Evolutionary conservation across 1,284 basidiomycete species (phyloP).

Genomic region (Ceratobasidium papillatum): DNA sequence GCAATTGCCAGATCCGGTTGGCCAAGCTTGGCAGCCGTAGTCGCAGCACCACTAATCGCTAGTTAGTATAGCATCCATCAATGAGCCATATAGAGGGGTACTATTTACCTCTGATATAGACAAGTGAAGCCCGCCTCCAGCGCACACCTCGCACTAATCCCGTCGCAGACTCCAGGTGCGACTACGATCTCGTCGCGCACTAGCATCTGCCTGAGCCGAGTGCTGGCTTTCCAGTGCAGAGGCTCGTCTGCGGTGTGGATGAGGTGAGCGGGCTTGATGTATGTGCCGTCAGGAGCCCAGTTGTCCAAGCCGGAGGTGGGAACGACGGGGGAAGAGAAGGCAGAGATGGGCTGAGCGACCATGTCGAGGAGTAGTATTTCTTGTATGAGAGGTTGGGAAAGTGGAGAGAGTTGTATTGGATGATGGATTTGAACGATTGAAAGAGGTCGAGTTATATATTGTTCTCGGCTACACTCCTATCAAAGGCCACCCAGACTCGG

Average conservation of each 20-base stretch:
- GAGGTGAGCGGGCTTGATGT: conserved; percentile 26
- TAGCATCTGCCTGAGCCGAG: conserved; percentile 77
- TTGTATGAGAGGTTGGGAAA: neutral
- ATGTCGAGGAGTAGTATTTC: neutral
- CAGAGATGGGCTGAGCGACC: conserved; percentile 27
- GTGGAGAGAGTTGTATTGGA: neutral
- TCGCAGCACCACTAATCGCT: conserved; percentile 77
- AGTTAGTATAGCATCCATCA: no score
- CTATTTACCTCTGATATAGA: conserved; percentile 67
- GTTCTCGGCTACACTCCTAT: no score
- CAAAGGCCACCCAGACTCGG: no score
- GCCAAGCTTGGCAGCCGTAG: no score
- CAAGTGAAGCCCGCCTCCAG: conserved; percentile 79
- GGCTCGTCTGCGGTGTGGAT: conserved; percentile 49
- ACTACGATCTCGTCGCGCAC: conserved; percentile 79
- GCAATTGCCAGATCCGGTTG: conserved; percentile 82
- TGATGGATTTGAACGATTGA: neutral
- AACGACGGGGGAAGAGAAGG: neutral
- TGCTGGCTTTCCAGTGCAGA: conserved; percentile 71
- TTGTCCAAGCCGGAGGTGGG: neutral
- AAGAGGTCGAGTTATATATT: neutral
- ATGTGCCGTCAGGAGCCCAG: neutral
- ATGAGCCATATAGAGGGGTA: no score
- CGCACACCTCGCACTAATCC: conserved; percentile 80
- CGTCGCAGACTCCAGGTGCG: conserved; percentile 72